Conservation (phyloP, 352 stramenopile species). For the Globisporangium takayamanum region DNA sequence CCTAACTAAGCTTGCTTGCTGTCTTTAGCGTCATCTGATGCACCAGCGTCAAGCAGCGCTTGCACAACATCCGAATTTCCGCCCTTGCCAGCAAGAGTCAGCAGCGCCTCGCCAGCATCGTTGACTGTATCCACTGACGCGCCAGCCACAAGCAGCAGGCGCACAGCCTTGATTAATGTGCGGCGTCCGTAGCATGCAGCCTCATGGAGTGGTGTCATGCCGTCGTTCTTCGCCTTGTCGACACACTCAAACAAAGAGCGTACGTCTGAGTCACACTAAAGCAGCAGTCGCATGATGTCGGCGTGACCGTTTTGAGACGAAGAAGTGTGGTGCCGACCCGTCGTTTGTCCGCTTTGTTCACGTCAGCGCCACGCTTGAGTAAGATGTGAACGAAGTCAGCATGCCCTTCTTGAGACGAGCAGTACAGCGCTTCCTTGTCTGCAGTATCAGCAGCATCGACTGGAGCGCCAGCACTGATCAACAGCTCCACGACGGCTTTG, state of each 20-base stretch:
- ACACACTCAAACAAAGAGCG: no score
- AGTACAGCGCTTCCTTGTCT: background rate
- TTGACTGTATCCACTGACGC: no score
- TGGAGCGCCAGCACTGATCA: background rate
- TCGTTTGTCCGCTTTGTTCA: background rate
- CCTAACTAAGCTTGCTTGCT: no score
- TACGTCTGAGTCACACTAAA: background rate
- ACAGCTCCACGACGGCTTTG: background rate
- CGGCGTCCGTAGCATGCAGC: no score
- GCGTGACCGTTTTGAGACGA: background rate
- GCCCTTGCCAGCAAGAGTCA: conserved; percentile 2
- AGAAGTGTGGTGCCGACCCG: background rate
- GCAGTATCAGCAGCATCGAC: background rate
- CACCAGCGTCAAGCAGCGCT: no score
- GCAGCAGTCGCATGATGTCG: background rate
- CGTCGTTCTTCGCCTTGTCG: no score
- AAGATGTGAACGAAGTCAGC: background rate
- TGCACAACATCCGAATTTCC: no score
- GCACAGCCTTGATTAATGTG: no score
- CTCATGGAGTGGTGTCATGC: no score
- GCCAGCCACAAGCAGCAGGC: no score
- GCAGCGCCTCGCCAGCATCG: no score
- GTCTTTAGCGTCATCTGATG: no score
- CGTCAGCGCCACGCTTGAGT: background rate
- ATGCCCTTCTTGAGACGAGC: background rate